A percentile compares a stretch with the other conserved stretches of the same genome.
Conservation (phyloP, 2,329 filamentous ascomycete genomes). For the Ceratocystis ficicola region DNA sequence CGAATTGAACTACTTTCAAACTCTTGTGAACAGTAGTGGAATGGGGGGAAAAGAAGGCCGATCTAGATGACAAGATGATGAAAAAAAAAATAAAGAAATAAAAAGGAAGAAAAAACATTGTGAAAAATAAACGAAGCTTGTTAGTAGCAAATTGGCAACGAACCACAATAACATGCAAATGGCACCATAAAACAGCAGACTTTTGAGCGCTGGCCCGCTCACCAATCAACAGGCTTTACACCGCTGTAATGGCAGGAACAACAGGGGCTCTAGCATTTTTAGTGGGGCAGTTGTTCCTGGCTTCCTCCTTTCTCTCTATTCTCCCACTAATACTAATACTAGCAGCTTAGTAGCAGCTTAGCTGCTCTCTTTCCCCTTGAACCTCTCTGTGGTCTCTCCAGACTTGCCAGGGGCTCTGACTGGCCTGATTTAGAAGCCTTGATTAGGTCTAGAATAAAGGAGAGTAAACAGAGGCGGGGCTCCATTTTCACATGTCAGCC, state of each 20-base stretch:
- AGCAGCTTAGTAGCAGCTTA: no score
- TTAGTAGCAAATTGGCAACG: constrained; percentile 14
- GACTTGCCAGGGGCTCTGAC: neutral
- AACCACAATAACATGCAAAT: constrained; percentile 19
- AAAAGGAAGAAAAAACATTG: neutral
- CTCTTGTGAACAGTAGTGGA: neutral
- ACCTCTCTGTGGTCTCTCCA: no score
- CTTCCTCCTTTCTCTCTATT: no score
- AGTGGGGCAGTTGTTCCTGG: constrained; percentile 3
- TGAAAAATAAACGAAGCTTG: neutral
- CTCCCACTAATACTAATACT: no score
- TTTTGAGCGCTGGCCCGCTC: neutral
- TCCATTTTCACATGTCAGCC: constrained; percentile 21
- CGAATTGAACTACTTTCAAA: neutral
- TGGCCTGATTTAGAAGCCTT: neutral
- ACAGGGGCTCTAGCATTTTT: neutral
- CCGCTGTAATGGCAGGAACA: neutral
- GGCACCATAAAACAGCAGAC: constrained; percentile 20
- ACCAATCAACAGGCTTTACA: constrained; percentile 16
- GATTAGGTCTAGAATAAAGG: neutral
- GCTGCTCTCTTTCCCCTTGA: no score
- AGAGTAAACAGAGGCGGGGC: neutral
- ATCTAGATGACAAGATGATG: neutral
- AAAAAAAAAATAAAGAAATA: neutral
- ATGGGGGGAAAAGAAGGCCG: neutral